Percentiles rank a stretch among this genome's conserved stretches.
These are phyloP conservation scores for Chaetomiaceae sp. DNA, from an alignment of 2,329 filamentous ascomycete genomes.

Conservation along the genomic window DNA sequence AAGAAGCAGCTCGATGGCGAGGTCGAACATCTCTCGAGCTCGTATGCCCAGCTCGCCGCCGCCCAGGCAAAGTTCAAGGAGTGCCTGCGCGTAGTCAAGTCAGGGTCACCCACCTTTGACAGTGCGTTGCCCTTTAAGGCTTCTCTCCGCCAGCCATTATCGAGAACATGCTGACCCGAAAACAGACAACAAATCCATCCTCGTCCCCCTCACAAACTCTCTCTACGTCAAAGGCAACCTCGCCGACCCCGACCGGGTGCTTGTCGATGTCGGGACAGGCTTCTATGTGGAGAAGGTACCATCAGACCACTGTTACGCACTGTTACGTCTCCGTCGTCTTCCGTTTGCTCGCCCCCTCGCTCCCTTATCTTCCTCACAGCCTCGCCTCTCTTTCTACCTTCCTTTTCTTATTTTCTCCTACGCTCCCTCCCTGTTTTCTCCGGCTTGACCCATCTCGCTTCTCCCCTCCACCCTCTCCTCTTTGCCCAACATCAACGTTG, in stretches of 20 bases:
- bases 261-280: constrained; percentile 91
- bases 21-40: constrained; percentile 86
- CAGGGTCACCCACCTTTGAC: constrained; percentile 27
- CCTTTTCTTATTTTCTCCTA: too few species aligned
- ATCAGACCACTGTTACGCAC: too few species aligned
- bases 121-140: constrained; percentile 11
- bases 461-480: too few species aligned
- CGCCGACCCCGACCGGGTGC: constrained; percentile 67
- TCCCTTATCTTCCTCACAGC: not conserved
- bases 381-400: too few species aligned
- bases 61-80: constrained; percentile 91
- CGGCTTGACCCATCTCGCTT: too few species aligned
- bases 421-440: too few species aligned
- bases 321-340: too few species aligned
- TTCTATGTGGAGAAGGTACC: constrained; percentile 88
- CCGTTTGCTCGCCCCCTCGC: not conserved
- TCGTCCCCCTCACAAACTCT: constrained; percentile 93
- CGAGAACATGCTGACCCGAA: not conserved
- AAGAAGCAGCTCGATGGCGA: constrained; percentile 97
- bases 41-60: constrained; percentile 82
- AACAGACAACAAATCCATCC: constrained; percentile 52
- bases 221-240: constrained; percentile 87
- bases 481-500: too few species aligned
- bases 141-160: not conserved
- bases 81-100: constrained; percentile 72